These are phyloP conservation scores for Blastobotrys robertii DNA, from an alignment of 805 yeast genomes.

Conservation along the genomic window DNA sequence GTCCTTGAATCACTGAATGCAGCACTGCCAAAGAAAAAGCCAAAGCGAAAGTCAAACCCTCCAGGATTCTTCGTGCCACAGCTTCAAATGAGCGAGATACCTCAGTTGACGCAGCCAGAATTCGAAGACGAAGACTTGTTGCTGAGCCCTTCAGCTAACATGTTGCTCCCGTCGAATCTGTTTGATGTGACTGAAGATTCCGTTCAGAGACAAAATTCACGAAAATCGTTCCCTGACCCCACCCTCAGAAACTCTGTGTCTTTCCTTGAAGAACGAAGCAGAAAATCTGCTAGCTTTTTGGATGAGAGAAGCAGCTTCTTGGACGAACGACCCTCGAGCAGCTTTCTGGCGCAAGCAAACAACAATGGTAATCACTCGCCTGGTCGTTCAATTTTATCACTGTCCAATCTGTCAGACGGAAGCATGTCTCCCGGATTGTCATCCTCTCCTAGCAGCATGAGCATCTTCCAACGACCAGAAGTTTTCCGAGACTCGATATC, in stretches of 20 bases:
- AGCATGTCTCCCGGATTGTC: slow-evolving; percentile 2
- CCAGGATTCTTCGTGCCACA: not conserved
- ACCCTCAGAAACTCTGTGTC: too few relatives aligned
- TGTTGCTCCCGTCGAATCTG: slow-evolving; percentile 30
- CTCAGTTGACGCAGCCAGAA: not conserved
- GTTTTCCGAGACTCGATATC: too few relatives aligned
- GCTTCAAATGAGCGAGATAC: too few relatives aligned
- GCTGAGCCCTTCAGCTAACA: slow-evolving; percentile 28
- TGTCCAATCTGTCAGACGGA: slow-evolving; percentile 2
- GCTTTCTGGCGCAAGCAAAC: too few relatives aligned
- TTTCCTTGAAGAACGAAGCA: too few relatives aligned
- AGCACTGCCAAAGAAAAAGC: slow-evolving; percentile 4
- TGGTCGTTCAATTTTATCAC: slow-evolving; percentile 10
- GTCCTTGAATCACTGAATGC: slow-evolving; percentile 15
- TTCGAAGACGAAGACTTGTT: slow-evolving; percentile 21
- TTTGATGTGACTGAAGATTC: slow-evolving; percentile 20
- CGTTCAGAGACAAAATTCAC: slow-evolving; percentile 3
- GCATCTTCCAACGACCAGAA: too few relatives aligned
- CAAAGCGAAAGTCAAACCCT: not conserved
- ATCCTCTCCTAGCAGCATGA: not conserved
- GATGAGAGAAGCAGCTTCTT: too few relatives aligned
- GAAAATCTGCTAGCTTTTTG: too few relatives aligned
- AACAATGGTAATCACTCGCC: too few relatives aligned
- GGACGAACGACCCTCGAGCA: too few relatives aligned
- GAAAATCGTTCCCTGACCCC: not conserved